Evolutionary conservation across 1,139 yeast species (phyloP), one percentile per base, ranked within the genome.

Genomic region (Lodderomyces parapsilosis): DNA sequence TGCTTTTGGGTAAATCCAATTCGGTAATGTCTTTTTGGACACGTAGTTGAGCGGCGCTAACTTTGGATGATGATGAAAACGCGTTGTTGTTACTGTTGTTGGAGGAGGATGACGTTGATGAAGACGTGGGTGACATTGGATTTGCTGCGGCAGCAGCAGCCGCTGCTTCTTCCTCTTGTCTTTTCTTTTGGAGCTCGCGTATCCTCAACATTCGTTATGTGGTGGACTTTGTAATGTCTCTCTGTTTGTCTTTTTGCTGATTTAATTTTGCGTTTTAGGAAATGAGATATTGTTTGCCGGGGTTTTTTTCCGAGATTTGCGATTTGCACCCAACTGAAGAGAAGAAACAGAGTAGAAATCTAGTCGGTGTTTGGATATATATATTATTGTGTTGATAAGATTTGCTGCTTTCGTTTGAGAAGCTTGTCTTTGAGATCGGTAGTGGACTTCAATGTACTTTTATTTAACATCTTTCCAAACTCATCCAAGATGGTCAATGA

Each of bases 11-110:
- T 40, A 86, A 66, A 43, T 82, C 83, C 38, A 88, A 67, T 57
- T 83, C 88, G 6, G 84, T 75, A 34, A 88, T 62, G 57, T 88
- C 96, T 51, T 79, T 70, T 61, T 79, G 76, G 51, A 76, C 61
- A 45, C 86, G 60, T 31, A 78, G 65, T 51, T 78, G 81, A 0
- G 86, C 81, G 1, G 84, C 74, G 8, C 74, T 62, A 13, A 68
- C 70, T 48, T 63, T 68, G 9, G 44, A 23, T 10, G 27, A 20
- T 17, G 40, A 19, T 31, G 47, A n/a, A n/a, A n/a, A 41, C 13
- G 43, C 34, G 25, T 19, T 20, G 25, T 33, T 34, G 27, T 20
- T 33, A 7, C 9, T 6, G 11, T 25, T 25, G 36, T 47, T 35
- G 22, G 44, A 36, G 5, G 40, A 14, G 10, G 24, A 11, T 18